These are phyloP conservation scores for Trypethelium eluteriae DNA, from an alignment of 495 filamentous ascomycete species.

Conservation along the genomic window DNA sequence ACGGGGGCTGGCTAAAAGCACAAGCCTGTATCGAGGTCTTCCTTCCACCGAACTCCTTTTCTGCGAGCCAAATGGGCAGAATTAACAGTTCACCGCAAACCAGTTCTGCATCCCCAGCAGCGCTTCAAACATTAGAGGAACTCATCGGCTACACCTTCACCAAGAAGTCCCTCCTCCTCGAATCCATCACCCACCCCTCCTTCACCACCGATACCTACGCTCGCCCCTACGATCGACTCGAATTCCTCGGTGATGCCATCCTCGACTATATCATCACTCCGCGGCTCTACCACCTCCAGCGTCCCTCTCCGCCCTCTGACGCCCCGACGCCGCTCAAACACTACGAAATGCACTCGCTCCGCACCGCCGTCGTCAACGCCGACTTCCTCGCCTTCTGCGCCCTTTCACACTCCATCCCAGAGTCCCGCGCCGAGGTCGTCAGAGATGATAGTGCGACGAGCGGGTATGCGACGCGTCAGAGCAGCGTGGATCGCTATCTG, in stretches of 20 bases:
- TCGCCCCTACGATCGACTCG: slow-evolving; percentile 74
- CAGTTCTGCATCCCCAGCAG: slow-evolving; percentile 22
- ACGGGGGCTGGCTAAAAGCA: slow-evolving; percentile 60
- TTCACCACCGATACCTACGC: slow-evolving; percentile 45
- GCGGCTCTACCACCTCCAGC: slow-evolving; percentile 40
- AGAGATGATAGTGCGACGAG: slow-evolving; percentile 19
- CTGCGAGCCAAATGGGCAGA: neutral
- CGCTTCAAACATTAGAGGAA: slow-evolving; percentile 23
- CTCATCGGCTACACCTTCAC: slow-evolving; percentile 65
- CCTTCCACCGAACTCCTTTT: slow-evolving; percentile 33
- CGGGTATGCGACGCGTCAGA: slow-evolving; percentile 7
- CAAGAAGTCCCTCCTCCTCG: slow-evolving; percentile 62
- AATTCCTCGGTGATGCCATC: slow-evolving; percentile 84
- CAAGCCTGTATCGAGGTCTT: slow-evolving; percentile 56
- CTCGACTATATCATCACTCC: slow-evolving; percentile 70
- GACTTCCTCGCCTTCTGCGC: slow-evolving; percentile 82
- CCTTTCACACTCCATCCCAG: slow-evolving; percentile 45
- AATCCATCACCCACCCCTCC: slow-evolving; percentile 81
- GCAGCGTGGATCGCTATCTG: slow-evolving; percentile 39
- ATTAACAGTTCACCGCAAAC: neutral
- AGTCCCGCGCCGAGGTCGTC: slow-evolving; percentile 31
- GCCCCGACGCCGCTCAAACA: slow-evolving; percentile 42
- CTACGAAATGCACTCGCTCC: slow-evolving; percentile 63
- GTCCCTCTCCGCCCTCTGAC: slow-evolving; percentile 17
- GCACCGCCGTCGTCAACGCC: slow-evolving; percentile 71